These are phyloP conservation scores for Cyberlindnera japonica DNA, from an alignment of 805 yeast species.

Conservation along the genomic window DNA sequence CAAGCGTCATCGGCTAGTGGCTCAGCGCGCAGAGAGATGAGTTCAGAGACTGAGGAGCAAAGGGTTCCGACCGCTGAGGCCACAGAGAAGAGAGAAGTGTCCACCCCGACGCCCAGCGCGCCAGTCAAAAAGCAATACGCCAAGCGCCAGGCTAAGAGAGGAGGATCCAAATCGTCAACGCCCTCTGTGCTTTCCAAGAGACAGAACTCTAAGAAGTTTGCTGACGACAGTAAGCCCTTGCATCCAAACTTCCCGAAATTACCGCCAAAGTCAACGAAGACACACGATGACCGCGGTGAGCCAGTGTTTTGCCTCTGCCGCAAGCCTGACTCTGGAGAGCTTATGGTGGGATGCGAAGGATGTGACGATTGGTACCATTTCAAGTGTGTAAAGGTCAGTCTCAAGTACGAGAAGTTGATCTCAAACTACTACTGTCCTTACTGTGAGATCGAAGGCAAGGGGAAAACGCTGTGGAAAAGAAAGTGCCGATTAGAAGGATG, in stretches of 20 bases:
- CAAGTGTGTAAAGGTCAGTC: conserved; percentile 61
- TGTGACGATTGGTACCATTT: conserved; percentile 97
- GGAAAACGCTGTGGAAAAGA: conserved; percentile 64
- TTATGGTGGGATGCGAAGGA: conserved; percentile 94
- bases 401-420: conserved; percentile 50
- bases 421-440: conserved; percentile 68
- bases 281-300: conserved; percentile 48
- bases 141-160: background rate
- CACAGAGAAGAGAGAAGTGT: no score
- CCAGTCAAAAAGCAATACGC: background rate
- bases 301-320: conserved; percentile 77
- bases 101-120: background rate
- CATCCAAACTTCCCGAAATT: conserved; percentile 30
- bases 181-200: conserved; percentile 1
- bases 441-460: conserved; percentile 48
- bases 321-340: conserved; percentile 68
- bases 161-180: conserved; percentile 7
- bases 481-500: conserved; percentile 67
- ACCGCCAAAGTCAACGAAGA: conserved; percentile 19
- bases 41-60: no score
- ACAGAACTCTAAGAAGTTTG: background rate
- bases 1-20: no score
- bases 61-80: no score
- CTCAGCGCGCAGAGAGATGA: no score
- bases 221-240: background rate